A percentile compares a stretch with the other conserved stretches of the same genome.
phyloP scores from a whole-genome alignment of 1,284 basidiomycete genomes.

The Trametes versicolor region DNA sequence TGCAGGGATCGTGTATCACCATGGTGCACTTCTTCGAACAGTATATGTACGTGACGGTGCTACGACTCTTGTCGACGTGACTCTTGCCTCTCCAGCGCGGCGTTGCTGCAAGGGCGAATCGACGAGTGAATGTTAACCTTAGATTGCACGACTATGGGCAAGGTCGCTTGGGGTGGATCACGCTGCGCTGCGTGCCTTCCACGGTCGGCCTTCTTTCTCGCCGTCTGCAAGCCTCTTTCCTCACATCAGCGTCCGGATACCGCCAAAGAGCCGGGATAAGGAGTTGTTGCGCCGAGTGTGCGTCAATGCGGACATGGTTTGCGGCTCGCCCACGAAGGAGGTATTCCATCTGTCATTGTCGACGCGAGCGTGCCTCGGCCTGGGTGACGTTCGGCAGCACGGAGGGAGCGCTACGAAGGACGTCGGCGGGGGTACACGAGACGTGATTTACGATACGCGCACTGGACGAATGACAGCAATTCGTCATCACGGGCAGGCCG shows the following conservation, averaged over 20 bases:
- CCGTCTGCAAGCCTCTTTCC: background rate
- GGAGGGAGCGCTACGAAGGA: constrained; percentile 17
- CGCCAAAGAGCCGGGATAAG: background rate
- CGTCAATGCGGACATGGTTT: constrained; percentile 10
- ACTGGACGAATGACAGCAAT: background rate
- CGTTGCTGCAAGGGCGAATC: background rate
- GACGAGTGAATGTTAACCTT: too few species aligned
- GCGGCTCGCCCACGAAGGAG: constrained; percentile 15
- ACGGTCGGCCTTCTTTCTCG: constrained; percentile 10
- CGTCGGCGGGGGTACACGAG: constrained; percentile 11
- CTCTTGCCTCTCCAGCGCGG: too few species aligned
- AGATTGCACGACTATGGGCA: too few species aligned
- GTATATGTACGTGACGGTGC: too few species aligned
- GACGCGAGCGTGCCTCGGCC: constrained; percentile 13
- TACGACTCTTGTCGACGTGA: too few species aligned
- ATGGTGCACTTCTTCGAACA: too few species aligned
- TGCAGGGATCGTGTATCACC: too few species aligned
- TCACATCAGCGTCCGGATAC: constrained; percentile 3
- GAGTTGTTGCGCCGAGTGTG: background rate
- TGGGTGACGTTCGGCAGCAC: constrained; percentile 8
- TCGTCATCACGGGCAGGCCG: constrained; percentile 7
- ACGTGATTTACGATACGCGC: constrained; percentile 26
- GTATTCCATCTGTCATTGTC: constrained; percentile 16
- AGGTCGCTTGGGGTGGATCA: background rate
- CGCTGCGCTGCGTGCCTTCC: constrained; percentile 11